phyloP scores from a whole-genome alignment of 2,329 filamentous ascomycete species.

The Claviceps maximensis region DNA sequence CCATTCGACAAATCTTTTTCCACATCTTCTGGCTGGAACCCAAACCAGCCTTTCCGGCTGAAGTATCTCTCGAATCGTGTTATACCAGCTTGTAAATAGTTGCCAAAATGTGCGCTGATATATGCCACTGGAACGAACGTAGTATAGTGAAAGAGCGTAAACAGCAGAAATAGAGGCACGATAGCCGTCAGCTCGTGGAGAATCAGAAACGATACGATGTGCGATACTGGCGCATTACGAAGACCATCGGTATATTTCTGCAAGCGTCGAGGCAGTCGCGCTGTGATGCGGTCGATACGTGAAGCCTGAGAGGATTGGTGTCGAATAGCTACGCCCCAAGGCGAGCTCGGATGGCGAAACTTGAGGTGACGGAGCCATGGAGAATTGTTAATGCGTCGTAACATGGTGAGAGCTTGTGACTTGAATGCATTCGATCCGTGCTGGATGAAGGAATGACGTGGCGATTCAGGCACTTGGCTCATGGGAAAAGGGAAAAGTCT shows the following conservation, averaged over 20 bases:
- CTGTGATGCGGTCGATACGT: slow-evolving; percentile 32
- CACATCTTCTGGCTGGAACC: slow-evolving; percentile 30
- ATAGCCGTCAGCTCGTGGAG: slow-evolving; percentile 88
- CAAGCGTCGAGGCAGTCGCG: slow-evolving; percentile 50
- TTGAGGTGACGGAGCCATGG: slow-evolving; percentile 13
- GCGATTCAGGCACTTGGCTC: not conserved
- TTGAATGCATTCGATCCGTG: not conserved
- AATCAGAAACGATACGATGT: slow-evolving; percentile 74
- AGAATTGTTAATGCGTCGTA: slow-evolving; percentile 10
- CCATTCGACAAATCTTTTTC: slow-evolving; percentile 8
- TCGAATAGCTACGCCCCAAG: slow-evolving; percentile 8
- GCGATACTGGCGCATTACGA: slow-evolving; percentile 63
- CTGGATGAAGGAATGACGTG: not conserved
- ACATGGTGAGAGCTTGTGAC: slow-evolving; percentile 14
- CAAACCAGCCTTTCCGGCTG: slow-evolving; percentile 68
- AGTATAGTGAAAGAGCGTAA: slow-evolving; percentile 67
- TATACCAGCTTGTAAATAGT: slow-evolving; percentile 47
- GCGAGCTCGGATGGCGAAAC: slow-evolving; percentile 3
- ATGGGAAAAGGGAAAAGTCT: not conserved
- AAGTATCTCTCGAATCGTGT: slow-evolving; percentile 67
- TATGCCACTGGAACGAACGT: slow-evolving; percentile 53
- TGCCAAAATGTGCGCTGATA: slow-evolving; percentile 35
- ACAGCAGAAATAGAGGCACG: slow-evolving; percentile 62
- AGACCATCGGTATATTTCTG: slow-evolving; percentile 58
- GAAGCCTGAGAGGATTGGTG: slow-evolving; percentile 17